Percentiles rank a stretch among this genome's conserved stretches.
Evolutionary conservation across 768 basidiomycete species (phyloP).

Genomic region (Pleurotus salmoneostramineus): DNA sequence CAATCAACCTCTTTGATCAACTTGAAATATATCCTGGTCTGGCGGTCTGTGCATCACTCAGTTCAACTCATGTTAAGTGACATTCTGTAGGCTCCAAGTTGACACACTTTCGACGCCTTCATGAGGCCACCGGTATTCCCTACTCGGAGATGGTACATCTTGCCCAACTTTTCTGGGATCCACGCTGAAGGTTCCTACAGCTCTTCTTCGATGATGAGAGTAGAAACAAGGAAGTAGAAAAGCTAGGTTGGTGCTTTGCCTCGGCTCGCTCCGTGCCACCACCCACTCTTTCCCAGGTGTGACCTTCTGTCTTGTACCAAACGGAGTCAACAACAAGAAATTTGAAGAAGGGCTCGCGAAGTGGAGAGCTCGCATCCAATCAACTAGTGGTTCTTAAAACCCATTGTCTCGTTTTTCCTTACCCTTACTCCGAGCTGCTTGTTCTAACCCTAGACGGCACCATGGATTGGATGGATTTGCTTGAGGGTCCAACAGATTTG

Average conservation of each 20-base stretch:
- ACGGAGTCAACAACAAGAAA: conserved; percentile 53
- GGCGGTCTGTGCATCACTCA: not conserved
- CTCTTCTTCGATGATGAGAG: conserved; percentile 73
- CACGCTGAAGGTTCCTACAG: conserved; percentile 19
- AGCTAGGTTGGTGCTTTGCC: conserved; percentile 35
- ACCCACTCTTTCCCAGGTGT: conserved; percentile 49
- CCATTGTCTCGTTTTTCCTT: no score
- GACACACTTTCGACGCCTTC: conserved; percentile 72
- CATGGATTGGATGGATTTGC: no score
- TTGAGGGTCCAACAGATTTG: no score
- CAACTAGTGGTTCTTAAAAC: no score
- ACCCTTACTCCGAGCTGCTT: no score
- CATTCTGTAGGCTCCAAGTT: conserved; percentile 64
- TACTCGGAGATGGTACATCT: conserved; percentile 72
- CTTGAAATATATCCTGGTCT: conserved; percentile 72
- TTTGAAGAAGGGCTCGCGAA: conserved; percentile 69
- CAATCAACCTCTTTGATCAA: conserved; percentile 63
- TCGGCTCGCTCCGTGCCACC: not conserved
- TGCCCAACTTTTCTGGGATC: not conserved
- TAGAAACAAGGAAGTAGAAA: conserved; percentile 60
- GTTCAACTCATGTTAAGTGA: not conserved
- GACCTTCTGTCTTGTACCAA: conserved; percentile 69
- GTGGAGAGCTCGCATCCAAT: conserved; percentile 48
- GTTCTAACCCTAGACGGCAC: no score
- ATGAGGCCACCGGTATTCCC: conserved; percentile 69